phyloP scores from a whole-genome alignment of 2,329 filamentous ascomycete species.

The Sporothrix inflata region DNA sequence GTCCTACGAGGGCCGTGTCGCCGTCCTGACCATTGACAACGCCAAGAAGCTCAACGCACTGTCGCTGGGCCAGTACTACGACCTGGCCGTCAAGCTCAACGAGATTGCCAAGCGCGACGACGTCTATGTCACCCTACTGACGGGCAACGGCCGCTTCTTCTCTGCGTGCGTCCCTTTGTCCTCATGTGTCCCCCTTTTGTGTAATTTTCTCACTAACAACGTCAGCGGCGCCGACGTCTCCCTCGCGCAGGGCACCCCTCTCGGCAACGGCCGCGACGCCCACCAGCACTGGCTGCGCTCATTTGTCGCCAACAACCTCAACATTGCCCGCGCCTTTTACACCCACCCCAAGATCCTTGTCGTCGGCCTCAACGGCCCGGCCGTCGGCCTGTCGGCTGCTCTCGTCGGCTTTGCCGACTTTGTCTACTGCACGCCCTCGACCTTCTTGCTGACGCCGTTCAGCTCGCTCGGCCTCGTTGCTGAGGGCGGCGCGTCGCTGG shows the following conservation, averaged over 20 bases:
- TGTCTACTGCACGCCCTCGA: constrained; percentile 79
- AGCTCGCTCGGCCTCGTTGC: constrained; percentile 85
- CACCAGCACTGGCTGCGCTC: constrained; percentile 63
- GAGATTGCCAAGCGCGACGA: constrained; percentile 79
- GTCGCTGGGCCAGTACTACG: constrained; percentile 72
- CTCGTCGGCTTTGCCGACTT: constrained; percentile 86
- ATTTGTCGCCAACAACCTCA: constrained; percentile 86
- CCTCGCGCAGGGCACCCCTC: constrained; percentile 50
- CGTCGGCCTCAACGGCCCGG: constrained; percentile 88
- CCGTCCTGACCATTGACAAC: constrained; percentile 85
- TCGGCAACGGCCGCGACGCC: constrained; percentile 39
- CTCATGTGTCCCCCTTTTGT: no score
- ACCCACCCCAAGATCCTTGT: constrained; percentile 93
- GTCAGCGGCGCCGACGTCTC: constrained; percentile 77
- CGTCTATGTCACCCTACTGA: constrained; percentile 81
- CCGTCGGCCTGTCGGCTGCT: constrained; percentile 84
- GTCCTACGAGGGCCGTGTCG: constrained; percentile 69
- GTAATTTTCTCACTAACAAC: constrained; percentile 15
- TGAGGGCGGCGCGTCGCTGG: constrained; percentile 80
- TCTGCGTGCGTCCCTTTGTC: constrained; percentile 72
- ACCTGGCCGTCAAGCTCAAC: constrained; percentile 71
- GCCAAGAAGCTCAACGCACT: constrained; percentile 87
- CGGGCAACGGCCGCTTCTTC: constrained; percentile 81
- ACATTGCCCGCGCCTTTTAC: constrained; percentile 88
- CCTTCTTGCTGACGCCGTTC: constrained; percentile 91